Base-by-base conservation (phyloP, 805 yeast species). In the Myxozyma monticola region DNA sequence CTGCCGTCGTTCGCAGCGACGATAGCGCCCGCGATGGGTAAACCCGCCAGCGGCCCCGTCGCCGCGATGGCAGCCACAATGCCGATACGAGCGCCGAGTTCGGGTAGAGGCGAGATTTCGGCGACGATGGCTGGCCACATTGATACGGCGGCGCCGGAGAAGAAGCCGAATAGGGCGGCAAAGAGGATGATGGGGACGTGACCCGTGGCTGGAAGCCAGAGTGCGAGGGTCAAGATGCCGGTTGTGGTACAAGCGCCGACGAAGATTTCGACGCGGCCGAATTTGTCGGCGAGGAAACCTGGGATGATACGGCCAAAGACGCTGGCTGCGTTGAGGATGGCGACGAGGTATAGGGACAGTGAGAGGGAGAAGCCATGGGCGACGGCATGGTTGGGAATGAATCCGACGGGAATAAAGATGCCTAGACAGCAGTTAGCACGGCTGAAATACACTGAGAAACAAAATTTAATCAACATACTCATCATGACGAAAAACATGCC, bases 151-250 rank as follows among this genome's bases (percentile, higher is more conserved):
- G 69, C 61, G 5, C 72, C 71, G 4, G 65, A 54, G 37, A 60
- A 50, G 41, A 65, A 56, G 2, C 73, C 73, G 41, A 56, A 61
- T 4, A 68, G 36, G 14, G 63, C 41, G 12, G 64, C 64, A n/a
- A 65, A 59, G 14, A 56, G 57, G 14, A 67, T 55, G 17, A 68
- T 57, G 8, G 65, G 68, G 2, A 61, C 69, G 18, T 49, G 46
- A 34, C 49, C 61, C 17, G 60, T 44, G n/a, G 83, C 77, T 1
- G 90, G 89, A 15, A 82, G 65, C 89, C 89, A 84, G 15, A 84
- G 60, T 0, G 73, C 72, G 42, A 84, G 68, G 1, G 79, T 70
- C 10, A 78, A 63, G 0, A 83, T 15, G 0, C 75, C 69, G 14
- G 77, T 67, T 45, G 66, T 33, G 1, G 63, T 24, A 18, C 69